Percentiles rank a stretch among this genome's conserved stretches.
Evolutionary conservation across 2,329 filamentous ascomycete genomes (phyloP).

Genomic region (Calonectria henricotiae): DNA sequence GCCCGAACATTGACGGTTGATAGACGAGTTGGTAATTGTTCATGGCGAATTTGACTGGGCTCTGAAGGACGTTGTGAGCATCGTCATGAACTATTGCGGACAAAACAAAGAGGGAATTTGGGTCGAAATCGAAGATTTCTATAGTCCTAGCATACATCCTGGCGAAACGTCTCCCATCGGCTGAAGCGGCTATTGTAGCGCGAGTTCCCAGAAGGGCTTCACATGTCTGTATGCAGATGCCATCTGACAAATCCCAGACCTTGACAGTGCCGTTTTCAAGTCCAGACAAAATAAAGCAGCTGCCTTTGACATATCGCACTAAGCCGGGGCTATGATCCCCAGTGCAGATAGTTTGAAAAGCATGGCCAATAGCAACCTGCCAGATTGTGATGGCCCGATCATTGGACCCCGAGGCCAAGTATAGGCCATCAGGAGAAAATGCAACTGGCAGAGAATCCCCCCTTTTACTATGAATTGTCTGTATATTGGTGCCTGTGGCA

Average conservation of each 20-base stretch:
- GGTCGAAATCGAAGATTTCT: background rate
- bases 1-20: background rate
- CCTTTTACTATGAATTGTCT: background rate
- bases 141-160: background rate
- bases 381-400: background rate
- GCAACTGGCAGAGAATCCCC: background rate
- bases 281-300: background rate
- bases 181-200: background rate
- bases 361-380: background rate
- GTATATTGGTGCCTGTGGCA: background rate
- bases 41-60: background rate
- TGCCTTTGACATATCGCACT: background rate
- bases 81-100: too few species aligned
- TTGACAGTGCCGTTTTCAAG: background rate
- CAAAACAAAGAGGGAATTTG: background rate
- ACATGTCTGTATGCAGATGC: background rate
- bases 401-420: background rate
- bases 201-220: background rate
- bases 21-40: background rate
- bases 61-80: too few species aligned
- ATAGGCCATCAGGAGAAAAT: conserved; percentile 10
- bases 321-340: background rate
- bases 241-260: conserved; percentile 1
- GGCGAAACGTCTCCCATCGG: background rate
- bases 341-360: background rate